Evolutionary conservation across 108 stramenopile genomes (phyloP), one percentile per base, ranked within the genome.

Genomic region (Stephanodiscus minutulus): DNA sequence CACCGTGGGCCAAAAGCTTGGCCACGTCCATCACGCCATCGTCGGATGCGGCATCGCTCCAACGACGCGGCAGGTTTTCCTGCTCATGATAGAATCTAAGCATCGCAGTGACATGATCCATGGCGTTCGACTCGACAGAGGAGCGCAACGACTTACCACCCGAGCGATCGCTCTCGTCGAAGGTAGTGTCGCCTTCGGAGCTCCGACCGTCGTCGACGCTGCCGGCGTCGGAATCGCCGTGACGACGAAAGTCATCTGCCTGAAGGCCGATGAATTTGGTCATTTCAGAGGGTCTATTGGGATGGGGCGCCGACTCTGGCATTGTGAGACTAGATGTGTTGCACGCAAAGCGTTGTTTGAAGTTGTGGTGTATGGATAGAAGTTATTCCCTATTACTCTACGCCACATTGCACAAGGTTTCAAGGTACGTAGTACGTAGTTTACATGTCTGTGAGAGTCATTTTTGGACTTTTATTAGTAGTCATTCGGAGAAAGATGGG

Each of bases 91-190:
- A 52, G 20, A 52, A 21, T 21, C 59, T 69, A 12, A 69, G 28
- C 10, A 69, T 31, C 44, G 58, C 56, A 47, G 59, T 69, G 3
- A 69, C 56, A 58, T 69, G 68, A 59, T 69, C 68, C n/a, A n/a
- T 67, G 13, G 27, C 25, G 53, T 53, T 41, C n/a, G 53, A 52
- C 3, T 67, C 53, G 55, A 35, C 46, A 47, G 47, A 47, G 46
- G 25, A 39, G 22, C 35, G 36, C n/a, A n/a, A n/a, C n/a, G n/a
- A n/a, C n/a, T n/a, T n/a, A 35, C 35, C 5, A 35, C 5, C 35
- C 35, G 6, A 6, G 35, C 39, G 36, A 29, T 55, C 47, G 54
- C 39, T 6, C 48, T 50, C 27, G 4, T 24, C 64, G 9, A 35
- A 44, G 3, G 18, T n/a, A 7, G 39, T 20, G 15, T 41, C 55